Conservation (phyloP, 352 stramenopile genomes). For the Pelagophyceae sp. region DNA sequence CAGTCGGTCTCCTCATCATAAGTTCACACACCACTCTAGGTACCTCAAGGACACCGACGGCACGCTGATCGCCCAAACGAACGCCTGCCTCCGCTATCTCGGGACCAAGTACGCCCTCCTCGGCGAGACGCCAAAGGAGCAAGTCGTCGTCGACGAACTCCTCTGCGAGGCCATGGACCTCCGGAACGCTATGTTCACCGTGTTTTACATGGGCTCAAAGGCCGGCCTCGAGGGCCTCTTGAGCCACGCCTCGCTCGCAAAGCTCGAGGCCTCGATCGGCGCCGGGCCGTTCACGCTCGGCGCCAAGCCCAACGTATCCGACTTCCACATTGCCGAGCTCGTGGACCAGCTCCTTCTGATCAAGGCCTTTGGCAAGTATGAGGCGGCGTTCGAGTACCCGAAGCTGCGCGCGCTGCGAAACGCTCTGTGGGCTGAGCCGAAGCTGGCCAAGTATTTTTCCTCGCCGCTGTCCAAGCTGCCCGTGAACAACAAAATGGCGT, state of each 20-base stretch:
- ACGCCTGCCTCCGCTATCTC: not conserved
- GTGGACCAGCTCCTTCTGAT: not conserved
- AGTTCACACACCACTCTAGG: too few species aligned
- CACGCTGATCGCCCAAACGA: not conserved
- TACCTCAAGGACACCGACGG: not conserved
- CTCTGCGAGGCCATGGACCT: not conserved
- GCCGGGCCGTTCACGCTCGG: not conserved
- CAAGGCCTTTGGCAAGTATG: not conserved
- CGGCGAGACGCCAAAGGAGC: not conserved
- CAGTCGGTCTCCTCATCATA: too few species aligned
- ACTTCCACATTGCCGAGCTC: not conserved
- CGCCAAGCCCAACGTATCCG: not conserved
- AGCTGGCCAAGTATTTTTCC: not conserved
- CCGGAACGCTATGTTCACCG: not conserved
- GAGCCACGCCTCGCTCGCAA: not conserved
- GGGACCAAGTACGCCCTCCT: not conserved
- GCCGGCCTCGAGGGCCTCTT: not conserved
- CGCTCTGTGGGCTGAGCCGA: not conserved
- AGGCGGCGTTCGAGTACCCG: not conserved
- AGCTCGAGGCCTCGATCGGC: constrained; percentile 1
- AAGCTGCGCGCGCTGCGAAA: not conserved
- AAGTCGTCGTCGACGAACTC: not conserved
- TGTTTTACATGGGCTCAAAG: not conserved
- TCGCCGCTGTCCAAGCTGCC: not conserved
- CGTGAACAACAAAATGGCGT: not conserved